Conservation (phyloP, 2,329 filamentous ascomycete species). For the Trichoderma sp. region DNA sequence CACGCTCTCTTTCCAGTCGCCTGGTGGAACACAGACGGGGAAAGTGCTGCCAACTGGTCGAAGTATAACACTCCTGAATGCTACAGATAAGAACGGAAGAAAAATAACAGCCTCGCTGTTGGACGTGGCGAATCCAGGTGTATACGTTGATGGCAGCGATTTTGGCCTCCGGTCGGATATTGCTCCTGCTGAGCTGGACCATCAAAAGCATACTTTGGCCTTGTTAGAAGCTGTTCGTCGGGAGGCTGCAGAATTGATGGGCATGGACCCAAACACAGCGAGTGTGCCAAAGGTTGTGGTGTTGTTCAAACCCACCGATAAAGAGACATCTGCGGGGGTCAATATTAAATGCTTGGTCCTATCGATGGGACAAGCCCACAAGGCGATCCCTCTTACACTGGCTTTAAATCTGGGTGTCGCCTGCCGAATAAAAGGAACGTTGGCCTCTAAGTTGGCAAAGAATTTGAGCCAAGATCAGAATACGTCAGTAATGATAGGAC, state of each 20-base stretch:
- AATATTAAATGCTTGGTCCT: background rate
- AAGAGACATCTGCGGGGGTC: background rate
- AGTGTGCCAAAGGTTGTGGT: background rate
- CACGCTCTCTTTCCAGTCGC: background rate
- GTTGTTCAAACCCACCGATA: background rate
- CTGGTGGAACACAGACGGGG: background rate
- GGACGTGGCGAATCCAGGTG: slow-evolving; percentile 1
- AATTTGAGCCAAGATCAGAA: background rate
- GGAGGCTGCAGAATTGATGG: background rate
- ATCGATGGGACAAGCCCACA: background rate
- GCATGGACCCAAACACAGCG: background rate
- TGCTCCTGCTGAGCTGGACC: background rate
- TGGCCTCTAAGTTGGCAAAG: background rate
- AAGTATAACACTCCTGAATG: background rate
- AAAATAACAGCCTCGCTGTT: background rate
- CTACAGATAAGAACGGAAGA: background rate
- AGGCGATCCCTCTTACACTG: background rate
- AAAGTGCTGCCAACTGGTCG: background rate
- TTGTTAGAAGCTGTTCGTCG: background rate
- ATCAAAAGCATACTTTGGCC: background rate
- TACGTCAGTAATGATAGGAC: background rate
- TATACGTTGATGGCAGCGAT: background rate
- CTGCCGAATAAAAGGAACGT: background rate
- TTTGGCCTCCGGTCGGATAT: background rate
- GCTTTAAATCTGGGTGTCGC: background rate